Conservation (phyloP, 169 alveolate species). For the Babesia bigemina region DNA sequence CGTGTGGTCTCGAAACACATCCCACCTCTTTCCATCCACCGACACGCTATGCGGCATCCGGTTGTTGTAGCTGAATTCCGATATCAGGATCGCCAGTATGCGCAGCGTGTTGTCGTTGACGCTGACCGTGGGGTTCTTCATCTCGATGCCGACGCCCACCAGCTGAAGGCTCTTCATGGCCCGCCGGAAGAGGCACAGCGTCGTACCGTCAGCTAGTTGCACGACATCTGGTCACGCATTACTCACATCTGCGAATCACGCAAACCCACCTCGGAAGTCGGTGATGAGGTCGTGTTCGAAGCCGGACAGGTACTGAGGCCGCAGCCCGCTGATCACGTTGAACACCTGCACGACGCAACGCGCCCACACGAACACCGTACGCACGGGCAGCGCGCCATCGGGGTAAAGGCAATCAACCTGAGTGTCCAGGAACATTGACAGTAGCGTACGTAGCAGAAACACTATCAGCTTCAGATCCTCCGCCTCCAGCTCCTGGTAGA, state of each 20-base stretch:
- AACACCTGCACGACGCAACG: slow-evolving; percentile 28
- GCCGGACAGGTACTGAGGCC: slow-evolving; percentile 2
- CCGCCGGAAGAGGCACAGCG: slow-evolving; percentile 2
- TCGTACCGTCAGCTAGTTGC: background rate
- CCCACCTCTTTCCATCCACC: slow-evolving; percentile 2
- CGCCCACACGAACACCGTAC: slow-evolving; percentile 38
- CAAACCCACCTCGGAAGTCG: slow-evolving; percentile 26
- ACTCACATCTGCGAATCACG: background rate
- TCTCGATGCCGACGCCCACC: slow-evolving; percentile 15
- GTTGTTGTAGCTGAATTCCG: slow-evolving; percentile 19
- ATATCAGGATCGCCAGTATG: slow-evolving; percentile 27
- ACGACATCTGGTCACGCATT: slow-evolving; percentile 2
- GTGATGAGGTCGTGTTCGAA: slow-evolving; percentile 33
- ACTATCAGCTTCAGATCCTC: slow-evolving; percentile 20
- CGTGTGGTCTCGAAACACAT: background rate
- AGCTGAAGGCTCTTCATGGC: slow-evolving; percentile 16
- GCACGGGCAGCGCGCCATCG: slow-evolving; percentile 28
- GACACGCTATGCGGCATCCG: background rate
- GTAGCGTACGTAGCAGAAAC: slow-evolving; percentile 4
- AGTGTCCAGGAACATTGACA: slow-evolving; percentile 27
- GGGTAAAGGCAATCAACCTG: slow-evolving; percentile 18
- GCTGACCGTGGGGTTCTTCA: slow-evolving; percentile 14
- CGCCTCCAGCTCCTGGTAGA: slow-evolving; percentile 4
- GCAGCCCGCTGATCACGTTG: slow-evolving; percentile 6
- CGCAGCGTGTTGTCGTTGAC: slow-evolving; percentile 21